Percentiles rank a stretch among this genome's conserved stretches.
Evolutionary conservation across 2,329 filamentous ascomycete species (phyloP).

Genomic region (Fusarium sp.): DNA sequence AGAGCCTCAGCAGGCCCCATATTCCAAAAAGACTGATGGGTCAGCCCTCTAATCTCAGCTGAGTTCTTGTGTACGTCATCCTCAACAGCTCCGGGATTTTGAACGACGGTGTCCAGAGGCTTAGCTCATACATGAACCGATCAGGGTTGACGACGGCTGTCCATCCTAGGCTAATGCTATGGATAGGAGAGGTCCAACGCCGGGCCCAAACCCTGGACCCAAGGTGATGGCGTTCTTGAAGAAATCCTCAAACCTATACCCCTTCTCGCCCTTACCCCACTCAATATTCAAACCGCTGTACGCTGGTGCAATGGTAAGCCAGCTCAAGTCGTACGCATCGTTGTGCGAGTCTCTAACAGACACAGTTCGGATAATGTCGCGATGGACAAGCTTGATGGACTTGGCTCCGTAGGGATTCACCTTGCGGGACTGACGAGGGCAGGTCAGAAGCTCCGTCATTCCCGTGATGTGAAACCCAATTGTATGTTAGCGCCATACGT

Average conservation of each 20-base stretch:
- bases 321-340: background rate
- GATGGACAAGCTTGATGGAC: background rate
- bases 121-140: background rate
- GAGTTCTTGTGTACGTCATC: background rate
- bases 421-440: background rate
- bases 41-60: background rate
- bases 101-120: background rate
- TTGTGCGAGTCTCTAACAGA: background rate
- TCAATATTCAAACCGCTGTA: background rate
- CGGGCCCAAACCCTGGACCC: rapidly evolving
- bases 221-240: background rate
- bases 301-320: background rate
- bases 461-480: background rate
- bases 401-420: background rate
- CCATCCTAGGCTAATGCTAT: background rate
- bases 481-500: background rate
- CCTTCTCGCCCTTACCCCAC: background rate
- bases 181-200: background rate
- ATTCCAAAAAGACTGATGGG: rapidly evolving
- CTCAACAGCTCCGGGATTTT: background rate
- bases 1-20: background rate
- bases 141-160: background rate
- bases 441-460: background rate
- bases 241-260: background rate
- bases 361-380: background rate